Conservation (phyloP, 2,329 filamentous ascomycete species). For the Neophaeococcomyces mojaviensis region DNA sequence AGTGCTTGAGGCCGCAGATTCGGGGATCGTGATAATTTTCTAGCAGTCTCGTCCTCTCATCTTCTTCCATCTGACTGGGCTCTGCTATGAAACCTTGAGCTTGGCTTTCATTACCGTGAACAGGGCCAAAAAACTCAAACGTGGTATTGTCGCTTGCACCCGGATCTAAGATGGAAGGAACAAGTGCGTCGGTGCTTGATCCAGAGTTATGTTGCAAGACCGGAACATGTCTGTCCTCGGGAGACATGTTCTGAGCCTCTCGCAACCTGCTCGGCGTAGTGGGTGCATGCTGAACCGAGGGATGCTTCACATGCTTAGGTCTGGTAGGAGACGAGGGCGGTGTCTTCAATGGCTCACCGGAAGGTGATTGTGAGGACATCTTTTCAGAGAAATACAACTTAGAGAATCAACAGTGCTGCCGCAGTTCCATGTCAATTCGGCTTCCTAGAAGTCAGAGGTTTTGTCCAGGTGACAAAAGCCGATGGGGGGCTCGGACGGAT, state of each 20-base stretch:
- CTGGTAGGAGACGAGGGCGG: constrained; percentile 14
- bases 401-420: not conserved
- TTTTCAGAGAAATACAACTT: not conserved
- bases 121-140: constrained; percentile 9
- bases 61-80: constrained; percentile 20
- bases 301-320: constrained; percentile 7
- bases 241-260: constrained; percentile 19
- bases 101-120: constrained; percentile 5
- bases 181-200: not conserved
- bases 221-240: constrained; percentile 12
- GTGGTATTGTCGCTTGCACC: constrained; percentile 10
- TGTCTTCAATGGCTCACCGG: not conserved
- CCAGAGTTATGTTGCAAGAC: not conserved
- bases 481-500: no score
- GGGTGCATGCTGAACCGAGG: constrained; percentile 16
- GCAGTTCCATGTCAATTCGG: not conserved
- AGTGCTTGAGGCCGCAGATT: constrained; percentile 38
- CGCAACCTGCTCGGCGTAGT: constrained; percentile 20
- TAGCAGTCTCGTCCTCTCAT: constrained; percentile 32
- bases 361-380: not conserved
- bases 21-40: constrained; percentile 33
- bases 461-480: no score
- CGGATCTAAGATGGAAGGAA: constrained; percentile 10
- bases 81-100: constrained; percentile 13
- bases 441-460: no score